Evolutionary conservation across 768 basidiomycete genomes (phyloP), one percentile per base, ranked within the genome.

Genomic region (Crepidotus variabilis): DNA sequence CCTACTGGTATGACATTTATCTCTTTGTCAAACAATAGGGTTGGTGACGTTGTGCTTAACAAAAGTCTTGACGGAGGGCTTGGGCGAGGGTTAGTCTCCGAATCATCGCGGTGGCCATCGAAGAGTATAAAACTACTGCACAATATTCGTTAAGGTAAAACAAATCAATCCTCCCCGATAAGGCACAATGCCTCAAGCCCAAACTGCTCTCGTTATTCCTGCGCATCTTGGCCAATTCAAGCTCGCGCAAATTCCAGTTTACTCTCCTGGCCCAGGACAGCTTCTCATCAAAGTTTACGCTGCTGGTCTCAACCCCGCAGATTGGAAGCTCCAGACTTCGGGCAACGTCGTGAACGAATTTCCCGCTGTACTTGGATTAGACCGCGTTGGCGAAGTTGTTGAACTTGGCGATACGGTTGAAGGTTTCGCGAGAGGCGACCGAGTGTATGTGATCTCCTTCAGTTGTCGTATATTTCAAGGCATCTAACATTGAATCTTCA

Each of bases 371-470:
- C 55, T 77, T 1, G 83, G 82, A 1, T 69, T 64, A 14, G 83
- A 84, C 47, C 69, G 70, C 33, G 76, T 81, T 34, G 83, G 83
- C 4, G 71, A 75, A 1, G 75, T 84, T 13, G 74, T 75, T 28
- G 72, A 68, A 45, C 69, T 83, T 48, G 83, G 82, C 2, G 75
- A 75, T 52, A 76, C 74, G 1, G 82, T 84, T 13, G 71, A 68
- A n/a, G 66, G 67, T 36, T 76, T 82, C 63, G 70, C 75, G 51
- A 71, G 71, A 23, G 82, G 81, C 1, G 80, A 84, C 63, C 68
- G 74, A 65, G 79, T 84, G 79, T 80, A 65, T 59, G 75, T 61
- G 49, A 18, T 47, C 9, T 51, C 5, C 23, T 9, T 46, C 11
- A 4, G 5, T 11, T 43, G 13, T 43, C 13, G 39, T 43, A 11